These are phyloP conservation scores for Salix brachista DNA, from an alignment of 345 rosid genomes.

Conservation along the genomic window DNA sequence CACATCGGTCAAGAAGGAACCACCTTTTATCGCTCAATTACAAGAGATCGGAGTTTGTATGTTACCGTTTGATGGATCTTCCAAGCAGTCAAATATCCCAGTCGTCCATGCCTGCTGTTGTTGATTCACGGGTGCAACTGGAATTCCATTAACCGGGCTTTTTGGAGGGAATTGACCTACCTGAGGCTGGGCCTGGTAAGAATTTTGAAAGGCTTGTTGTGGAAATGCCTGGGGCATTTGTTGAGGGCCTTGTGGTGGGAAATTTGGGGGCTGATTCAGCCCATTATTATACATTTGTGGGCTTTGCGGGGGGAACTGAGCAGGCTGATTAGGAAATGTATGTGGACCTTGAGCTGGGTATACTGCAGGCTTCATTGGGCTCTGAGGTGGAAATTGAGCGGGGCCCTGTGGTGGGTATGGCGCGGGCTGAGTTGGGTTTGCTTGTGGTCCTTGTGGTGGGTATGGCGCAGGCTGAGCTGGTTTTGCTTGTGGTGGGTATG, in stretches of 20 bases:
- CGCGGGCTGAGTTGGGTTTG: neutral
- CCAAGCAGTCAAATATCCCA: conserved; percentile 60
- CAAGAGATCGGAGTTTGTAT: neutral
- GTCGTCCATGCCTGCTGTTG: conserved; percentile 39
- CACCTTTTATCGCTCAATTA: neutral
- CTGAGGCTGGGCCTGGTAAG: conserved; percentile 11
- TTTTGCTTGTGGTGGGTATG: neutral
- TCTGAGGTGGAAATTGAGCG: neutral
- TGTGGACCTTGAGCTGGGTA: neutral
- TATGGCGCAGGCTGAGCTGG: neutral
- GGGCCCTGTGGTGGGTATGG: neutral
- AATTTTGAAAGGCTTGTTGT: conserved; percentile 8
- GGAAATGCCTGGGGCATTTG: neutral
- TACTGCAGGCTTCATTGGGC: neutral
- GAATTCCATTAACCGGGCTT: conserved; percentile 18
- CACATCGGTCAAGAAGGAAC: neutral
- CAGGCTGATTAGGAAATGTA: neutral
- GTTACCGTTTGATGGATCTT: conserved; percentile 57
- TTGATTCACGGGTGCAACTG: conserved; percentile 1
- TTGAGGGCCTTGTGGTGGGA: neutral
- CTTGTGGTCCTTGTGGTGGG: neutral
- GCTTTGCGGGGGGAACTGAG: neutral
- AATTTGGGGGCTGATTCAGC: conserved; percentile 1
- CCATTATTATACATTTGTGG: neutral
- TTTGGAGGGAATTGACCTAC: neutral